Base-by-base conservation (phyloP, 371 early-diverging fungal species). In the Mortierella sp. region DNA sequence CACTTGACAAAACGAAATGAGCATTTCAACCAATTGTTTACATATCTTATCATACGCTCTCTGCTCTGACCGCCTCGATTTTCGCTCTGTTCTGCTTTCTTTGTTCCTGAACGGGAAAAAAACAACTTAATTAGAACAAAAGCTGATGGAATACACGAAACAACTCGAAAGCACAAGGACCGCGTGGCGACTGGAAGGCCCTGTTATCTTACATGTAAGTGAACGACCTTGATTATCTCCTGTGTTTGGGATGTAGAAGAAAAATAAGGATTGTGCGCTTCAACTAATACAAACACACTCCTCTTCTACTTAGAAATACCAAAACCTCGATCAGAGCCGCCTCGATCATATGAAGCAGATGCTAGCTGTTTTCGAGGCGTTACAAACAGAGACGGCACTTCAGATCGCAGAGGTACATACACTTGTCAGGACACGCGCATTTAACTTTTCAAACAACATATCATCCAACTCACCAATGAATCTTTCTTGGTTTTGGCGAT, bases 301-400 rank as follows among this genome's bases (percentile, higher is more conserved):
- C 21, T 29, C 16, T 4, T 43, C 44, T 16, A 18, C 3, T 55
- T 78, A 91, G 90, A 89, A 89, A 88, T 88, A 86, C 55, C 90
- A 92, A 87, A 24, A 75, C 12, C 81, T 92, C 35, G 93, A 93
- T 76, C 89, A 90, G 58, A 68, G 78, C 51, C 89, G 92, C 18
- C 89, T 88, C 75, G 78, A 88, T 7, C 79, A 77, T 38, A 24
- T 91, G 32, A 90, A 91, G 74, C 84, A 82, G 16, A 60, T 75
- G 10, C 82, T 91, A 10, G 80, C 80, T 24, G 72, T 76, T 3
- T 93, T 92, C 71, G 91, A 91, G 79, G 78, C 88, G 2, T 74
- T 91, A 38, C 93, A 93, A 71, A 89, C 88, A 72, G 89, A 89
- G 68, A 82, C 88, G 68, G 58, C 88, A 72, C 75, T 88, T 29